Base-by-base conservation (phyloP, 192 early-diverging fungal genomes). In the Kickxella alabastrina region DNA sequence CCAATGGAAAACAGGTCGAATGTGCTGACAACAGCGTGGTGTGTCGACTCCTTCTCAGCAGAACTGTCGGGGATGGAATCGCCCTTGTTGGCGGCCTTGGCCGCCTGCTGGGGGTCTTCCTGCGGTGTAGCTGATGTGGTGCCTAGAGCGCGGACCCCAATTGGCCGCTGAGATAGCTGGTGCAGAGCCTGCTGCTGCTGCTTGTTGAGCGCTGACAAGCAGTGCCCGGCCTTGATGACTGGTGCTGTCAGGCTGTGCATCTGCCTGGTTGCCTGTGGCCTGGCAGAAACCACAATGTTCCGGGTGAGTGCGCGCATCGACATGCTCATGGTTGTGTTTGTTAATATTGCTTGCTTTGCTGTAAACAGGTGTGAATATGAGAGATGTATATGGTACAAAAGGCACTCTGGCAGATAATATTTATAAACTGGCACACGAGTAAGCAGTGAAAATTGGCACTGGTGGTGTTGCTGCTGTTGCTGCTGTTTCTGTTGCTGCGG, bases 1-100 rank as follows among this genome's bases (percentile, higher is more conserved):
- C 95, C 95, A 57, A 97, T 94, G 12, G 90, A 92, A 48, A 94
- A 95, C 52, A 97, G 67, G 77, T 97, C 92, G 78, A 97, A 97
- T 0, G 89, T 91, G 45, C 87, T 89, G 22, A 97, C 87, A 3
- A 94, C 91, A 15, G 92, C 92, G 56, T 97, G 91, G 68, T 62
- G 55, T 15, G 75, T 71, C 40, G 66, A 59, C 23, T 77, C 63
- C 25, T 51, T 25, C 28, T 69, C 62, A 9, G 59, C 56, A 10
- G 71, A 55, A 31, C 23, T 63, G 35, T 38, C 49, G 18, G 43
- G 38, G 2, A 53, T 26, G 6, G 57, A 39, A 22, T 40, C 49
- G n/a, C 40, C 45, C 19, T 56, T 37, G 25, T 32, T 36, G 50
- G 10, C n/a, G n/a, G n/a, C 22, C n/a, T 55, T 47, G 41, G 8